Evolutionary conservation across 1,284 basidiomycete species (phyloP).

Genomic region (Wolfiporia cocos): DNA sequence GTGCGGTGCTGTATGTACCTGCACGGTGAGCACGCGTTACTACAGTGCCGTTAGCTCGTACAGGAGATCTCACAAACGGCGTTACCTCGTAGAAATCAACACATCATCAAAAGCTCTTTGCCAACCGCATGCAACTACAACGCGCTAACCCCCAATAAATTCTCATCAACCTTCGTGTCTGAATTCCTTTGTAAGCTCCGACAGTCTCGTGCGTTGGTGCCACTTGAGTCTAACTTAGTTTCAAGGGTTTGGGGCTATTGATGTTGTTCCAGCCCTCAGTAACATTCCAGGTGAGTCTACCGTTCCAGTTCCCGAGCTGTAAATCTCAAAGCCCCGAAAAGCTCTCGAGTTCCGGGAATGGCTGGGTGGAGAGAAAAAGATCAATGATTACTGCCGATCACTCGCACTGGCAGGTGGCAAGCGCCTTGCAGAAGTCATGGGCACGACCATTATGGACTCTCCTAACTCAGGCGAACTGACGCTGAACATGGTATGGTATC

Average conservation of each 20-base stretch:
- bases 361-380: slow-evolving; percentile 76
- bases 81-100: slow-evolving; percentile 53
- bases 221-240: too few species aligned
- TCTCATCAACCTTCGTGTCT: slow-evolving; percentile 35
- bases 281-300: slow-evolving; percentile 39
- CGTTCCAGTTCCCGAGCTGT: not conserved
- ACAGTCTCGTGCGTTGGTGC: too few species aligned
- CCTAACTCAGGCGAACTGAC: slow-evolving; percentile 54
- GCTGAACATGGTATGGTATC: slow-evolving; percentile 74
- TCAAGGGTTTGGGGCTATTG: slow-evolving; percentile 69
- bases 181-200: slow-evolving; percentile 44
- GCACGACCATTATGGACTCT: slow-evolving; percentile 52
- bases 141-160: slow-evolving; percentile 17
- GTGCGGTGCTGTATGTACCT: slow-evolving; percentile 72
- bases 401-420: slow-evolving; percentile 70
- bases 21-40: slow-evolving; percentile 39
- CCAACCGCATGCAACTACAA: slow-evolving; percentile 58
- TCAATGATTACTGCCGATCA: slow-evolving; percentile 67
- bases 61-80: too few species aligned
- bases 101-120: slow-evolving; percentile 62
- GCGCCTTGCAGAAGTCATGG: slow-evolving; percentile 52
- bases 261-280: slow-evolving; percentile 47
- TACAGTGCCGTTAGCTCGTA: too few species aligned
- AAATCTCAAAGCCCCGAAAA: slow-evolving; percentile 12
- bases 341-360: slow-evolving; percentile 72